phyloP scores from a whole-genome alignment of 1,284 basidiomycete genomes.

The Irpex sp. region DNA sequence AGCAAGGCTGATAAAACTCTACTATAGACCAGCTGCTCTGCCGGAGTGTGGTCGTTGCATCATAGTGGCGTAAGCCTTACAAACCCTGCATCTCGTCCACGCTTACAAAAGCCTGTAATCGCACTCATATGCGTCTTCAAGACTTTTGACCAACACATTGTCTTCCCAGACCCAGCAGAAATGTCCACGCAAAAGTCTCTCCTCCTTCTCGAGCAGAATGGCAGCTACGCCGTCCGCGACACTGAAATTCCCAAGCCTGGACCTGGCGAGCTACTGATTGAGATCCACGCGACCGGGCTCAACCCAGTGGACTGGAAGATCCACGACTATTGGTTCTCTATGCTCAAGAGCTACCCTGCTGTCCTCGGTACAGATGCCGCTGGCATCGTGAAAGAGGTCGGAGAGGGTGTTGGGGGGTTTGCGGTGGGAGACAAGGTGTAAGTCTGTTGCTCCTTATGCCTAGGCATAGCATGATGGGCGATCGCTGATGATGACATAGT shows the following conservation, averaged over 20 bases:
- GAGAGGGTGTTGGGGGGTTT: slow-evolving; percentile 43
- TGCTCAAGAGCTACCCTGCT: slow-evolving; percentile 32
- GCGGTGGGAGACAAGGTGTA: slow-evolving; percentile 53
- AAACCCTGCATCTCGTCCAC: no score
- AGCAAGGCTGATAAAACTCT: no score
- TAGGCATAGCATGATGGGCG: slow-evolving; percentile 11
- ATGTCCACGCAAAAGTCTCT: slow-evolving; percentile 6
- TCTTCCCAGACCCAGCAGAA: background rate
- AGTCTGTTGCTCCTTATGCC: no score
- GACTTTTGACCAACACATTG: background rate
- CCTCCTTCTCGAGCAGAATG: slow-evolving; percentile 2
- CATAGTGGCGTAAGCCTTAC: no score
- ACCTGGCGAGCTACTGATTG: slow-evolving; percentile 10
- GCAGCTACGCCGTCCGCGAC: slow-evolving; percentile 1
- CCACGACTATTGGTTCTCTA: slow-evolving; percentile 21
- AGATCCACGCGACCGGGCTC: slow-evolving; percentile 7
- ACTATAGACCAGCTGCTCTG: no score
- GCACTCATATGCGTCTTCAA: background rate
- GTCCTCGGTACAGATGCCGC: slow-evolving; percentile 50
- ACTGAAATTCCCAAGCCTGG: slow-evolving; percentile 3
- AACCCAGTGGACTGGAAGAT: slow-evolving; percentile 21
- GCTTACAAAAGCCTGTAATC: no score
- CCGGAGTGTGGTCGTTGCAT: no score
- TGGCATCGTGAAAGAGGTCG: slow-evolving; percentile 49
- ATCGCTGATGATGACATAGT: background rate